Evolutionary conservation across 164 flowering plant species (phyloP).

Genomic region (Vitis rotundifolia): DNA sequence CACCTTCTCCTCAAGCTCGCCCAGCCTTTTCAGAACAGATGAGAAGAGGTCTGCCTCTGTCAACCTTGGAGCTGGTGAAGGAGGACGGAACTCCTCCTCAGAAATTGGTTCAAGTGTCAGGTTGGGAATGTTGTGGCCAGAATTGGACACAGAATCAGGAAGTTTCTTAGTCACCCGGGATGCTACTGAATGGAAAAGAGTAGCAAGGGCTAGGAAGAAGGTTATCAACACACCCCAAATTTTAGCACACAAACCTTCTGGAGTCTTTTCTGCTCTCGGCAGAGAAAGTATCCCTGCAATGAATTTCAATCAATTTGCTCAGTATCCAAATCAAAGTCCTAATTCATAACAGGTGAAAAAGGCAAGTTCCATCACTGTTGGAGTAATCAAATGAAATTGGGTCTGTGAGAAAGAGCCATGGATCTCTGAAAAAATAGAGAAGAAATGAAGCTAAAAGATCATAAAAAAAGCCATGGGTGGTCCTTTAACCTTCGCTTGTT

Average conservation of each 20-base stretch:
- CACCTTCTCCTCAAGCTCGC: slow-evolving; percentile 38
- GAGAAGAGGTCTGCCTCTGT: slow-evolving; percentile 18
- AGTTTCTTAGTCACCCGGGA: slow-evolving; percentile 8
- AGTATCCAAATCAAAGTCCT: background rate
- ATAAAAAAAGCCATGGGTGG: too few relatives aligned
- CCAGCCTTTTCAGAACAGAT: slow-evolving; percentile 27
- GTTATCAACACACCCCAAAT: slow-evolving; percentile 10
- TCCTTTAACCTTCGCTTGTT: too few relatives aligned
- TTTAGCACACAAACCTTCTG: slow-evolving; percentile 10
- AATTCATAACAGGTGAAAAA: too few relatives aligned
- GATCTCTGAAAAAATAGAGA: too few relatives aligned
- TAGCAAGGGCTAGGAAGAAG: slow-evolving; percentile 6
- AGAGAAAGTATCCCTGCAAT: slow-evolving; percentile 16
- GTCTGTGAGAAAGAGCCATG: too few relatives aligned
- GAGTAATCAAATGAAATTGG: too few relatives aligned
- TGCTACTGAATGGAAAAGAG: slow-evolving; percentile 11
- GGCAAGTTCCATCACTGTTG: too few relatives aligned
- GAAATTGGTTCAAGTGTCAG: slow-evolving; percentile 2
- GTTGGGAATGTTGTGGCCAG: background rate
- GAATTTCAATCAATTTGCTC: background rate
- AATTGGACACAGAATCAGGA: background rate
- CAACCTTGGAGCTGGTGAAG: slow-evolving; percentile 23
- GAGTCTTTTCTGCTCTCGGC: background rate
- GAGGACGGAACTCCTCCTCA: slow-evolving; percentile 20
- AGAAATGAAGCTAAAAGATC: too few relatives aligned